Evolutionary conservation across 352 stramenopile genomes (phyloP), one percentile per base, ranked within the genome.

Genomic region (Globisporangium megalacanthum): DNA sequence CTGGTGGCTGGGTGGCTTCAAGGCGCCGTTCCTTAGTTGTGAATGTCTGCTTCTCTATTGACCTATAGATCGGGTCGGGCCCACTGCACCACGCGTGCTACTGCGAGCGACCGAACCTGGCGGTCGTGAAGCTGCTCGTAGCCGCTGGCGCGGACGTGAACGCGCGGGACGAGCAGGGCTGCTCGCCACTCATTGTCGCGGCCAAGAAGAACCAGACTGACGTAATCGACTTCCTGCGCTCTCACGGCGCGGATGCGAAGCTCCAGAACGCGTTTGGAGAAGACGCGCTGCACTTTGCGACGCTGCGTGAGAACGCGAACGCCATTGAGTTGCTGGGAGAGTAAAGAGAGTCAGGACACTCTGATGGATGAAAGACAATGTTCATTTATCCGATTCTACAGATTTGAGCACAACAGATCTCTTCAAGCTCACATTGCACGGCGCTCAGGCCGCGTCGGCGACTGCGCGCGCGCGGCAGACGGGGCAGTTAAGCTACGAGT

Each of bases 31-130:
- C 25, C 25, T 29, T 1, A 29, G 25, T 29, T 29, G 25, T 4
- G 25, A 4, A 29, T 29, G 25, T 29, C 25, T 29, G 25, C 4
- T 13, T 6, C 14, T 8, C 41, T 46, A 7, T 15, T 45, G 46
- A 35, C 33, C 52, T n/a, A 8, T 35, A 92, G 80, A 89, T 90
- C 58, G 78, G 76, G 11, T 92, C 83, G 19, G 67, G 79, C 29
- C 71, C 80, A 11, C 64, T 92, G 15, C 83, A 92, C 53, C 83
- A 92, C 53, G 79, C 79, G 37, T 92, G 83, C 60, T 92, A 92
- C 65, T 86, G 83, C 64, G 77, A 84, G 22, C 62, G 56, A 2
- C 64, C 74, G 19, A 91, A 89, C 42, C 15, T 71, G 48, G 49
- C 73, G 19, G 77, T 89, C 39, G 66, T 79, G 20, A 68, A 75